A percentile compares a stretch with the other conserved stretches of the same genome.
phyloP scores from a whole-genome alignment of 257 asterid genomes.

The Striga asiatica region DNA sequence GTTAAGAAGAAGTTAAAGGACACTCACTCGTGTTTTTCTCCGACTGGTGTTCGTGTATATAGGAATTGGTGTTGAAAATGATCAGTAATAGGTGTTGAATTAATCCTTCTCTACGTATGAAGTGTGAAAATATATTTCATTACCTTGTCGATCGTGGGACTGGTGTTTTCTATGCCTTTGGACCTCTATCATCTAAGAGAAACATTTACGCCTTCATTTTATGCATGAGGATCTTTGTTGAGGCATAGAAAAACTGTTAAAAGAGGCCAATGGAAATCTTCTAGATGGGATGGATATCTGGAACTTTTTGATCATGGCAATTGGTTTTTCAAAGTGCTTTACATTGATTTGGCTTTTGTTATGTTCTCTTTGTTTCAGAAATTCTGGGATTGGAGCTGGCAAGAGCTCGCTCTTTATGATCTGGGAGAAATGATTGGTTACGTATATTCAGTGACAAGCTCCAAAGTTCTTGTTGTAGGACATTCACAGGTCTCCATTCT shows the following conservation, averaged over 20 bases:
- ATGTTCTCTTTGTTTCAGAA: slow-evolving; percentile 35
- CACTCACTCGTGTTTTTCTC: not conserved
- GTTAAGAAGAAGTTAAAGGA: not conserved
- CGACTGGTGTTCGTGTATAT: not conserved
- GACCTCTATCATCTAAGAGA: slow-evolving; percentile 1
- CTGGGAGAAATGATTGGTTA: slow-evolving; percentile 74
- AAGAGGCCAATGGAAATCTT: no score
- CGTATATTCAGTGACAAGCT: slow-evolving; percentile 40
- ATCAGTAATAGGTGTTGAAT: not conserved
- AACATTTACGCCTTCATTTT: not conserved
- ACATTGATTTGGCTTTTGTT: slow-evolving; percentile 8
- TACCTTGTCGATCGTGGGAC: no score
- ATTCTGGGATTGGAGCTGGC: slow-evolving; percentile 99
- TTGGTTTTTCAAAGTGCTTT: not conserved
- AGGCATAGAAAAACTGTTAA: not conserved
- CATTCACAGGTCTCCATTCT: slow-evolving; percentile 78
- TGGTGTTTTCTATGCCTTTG: not conserved
- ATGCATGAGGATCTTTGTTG: slow-evolving; percentile 2
- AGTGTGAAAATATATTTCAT: not conserved
- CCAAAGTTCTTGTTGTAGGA: slow-evolving; percentile 73
- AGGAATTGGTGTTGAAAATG: not conserved
- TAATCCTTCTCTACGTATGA: not conserved
- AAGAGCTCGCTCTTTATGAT: slow-evolving; percentile 83
- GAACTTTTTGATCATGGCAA: not conserved
- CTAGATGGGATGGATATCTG: not conserved